phyloP scores from a whole-genome alignment of 805 yeast genomes.

The Wickerhamiella allomyrinae region DNA sequence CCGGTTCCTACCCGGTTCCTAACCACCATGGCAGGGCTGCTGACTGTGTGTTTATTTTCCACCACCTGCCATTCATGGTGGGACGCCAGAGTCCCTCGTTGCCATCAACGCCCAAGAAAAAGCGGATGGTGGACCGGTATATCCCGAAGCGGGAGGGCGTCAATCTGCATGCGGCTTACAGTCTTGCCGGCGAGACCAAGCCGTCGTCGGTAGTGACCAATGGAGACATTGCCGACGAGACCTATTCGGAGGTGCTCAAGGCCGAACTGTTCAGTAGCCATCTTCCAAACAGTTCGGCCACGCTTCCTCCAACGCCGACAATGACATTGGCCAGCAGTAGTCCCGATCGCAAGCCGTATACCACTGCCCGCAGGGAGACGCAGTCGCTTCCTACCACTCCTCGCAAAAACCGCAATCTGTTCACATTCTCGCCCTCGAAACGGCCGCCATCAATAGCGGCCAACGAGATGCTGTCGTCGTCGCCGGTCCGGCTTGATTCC shows the following conservation, averaged over 20 bases:
- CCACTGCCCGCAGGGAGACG: conserved; percentile 1
- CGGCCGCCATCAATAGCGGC: conserved; percentile 28
- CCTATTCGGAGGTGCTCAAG: conserved; percentile 72
- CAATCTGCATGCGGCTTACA: conserved; percentile 75
- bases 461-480: conserved; percentile 30
- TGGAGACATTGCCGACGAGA: conserved; percentile 45
- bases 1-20: too few species aligned
- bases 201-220: conserved; percentile 26
- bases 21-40: too few species aligned
- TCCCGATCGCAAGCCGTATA: conserved; percentile 3
- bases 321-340: not conserved
- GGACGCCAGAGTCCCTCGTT: conserved; percentile 1
- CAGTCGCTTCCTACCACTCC: conserved; percentile 16
- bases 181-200: conserved; percentile 26
- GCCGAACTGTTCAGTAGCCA: conserved; percentile 87
- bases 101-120: conserved; percentile 16
- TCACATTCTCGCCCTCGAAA: conserved; percentile 9
- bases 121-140: conserved; percentile 43
- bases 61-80: not conserved
- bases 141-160: conserved; percentile 80
- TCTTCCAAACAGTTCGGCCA: conserved; percentile 31
- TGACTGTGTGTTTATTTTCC: not conserved
- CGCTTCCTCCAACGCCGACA: not conserved
- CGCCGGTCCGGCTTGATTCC: conserved; percentile 35
- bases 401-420: conserved; percentile 9